These are phyloP conservation scores for Phytophthora pinifolia DNA, from an alignment of 352 stramenopile species.

Conservation along the genomic window DNA sequence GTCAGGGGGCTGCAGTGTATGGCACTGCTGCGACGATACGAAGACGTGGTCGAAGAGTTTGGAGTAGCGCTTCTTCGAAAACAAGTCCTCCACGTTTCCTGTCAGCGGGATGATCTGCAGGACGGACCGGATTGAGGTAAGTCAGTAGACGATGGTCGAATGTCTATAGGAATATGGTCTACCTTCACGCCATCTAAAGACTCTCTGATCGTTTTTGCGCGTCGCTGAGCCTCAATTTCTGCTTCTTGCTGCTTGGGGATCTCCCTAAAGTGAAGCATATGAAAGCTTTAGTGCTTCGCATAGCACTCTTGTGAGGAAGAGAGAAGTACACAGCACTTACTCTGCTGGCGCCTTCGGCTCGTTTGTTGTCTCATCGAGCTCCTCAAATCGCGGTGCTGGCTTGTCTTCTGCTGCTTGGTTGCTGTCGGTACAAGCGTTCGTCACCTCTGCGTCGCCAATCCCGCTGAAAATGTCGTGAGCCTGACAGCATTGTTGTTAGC, in stretches of 20 bases:
- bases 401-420: slow-evolving; percentile 13
- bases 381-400: slow-evolving; percentile 24
- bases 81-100: slow-evolving; percentile 58
- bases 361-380: slow-evolving; percentile 26
- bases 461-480: slow-evolving; percentile 87
- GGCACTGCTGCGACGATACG: slow-evolving; percentile 61
- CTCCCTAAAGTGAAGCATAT: slow-evolving; percentile 19
- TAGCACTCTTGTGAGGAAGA: too few species aligned
- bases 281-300: background rate
- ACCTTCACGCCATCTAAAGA: slow-evolving; percentile 70
- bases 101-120: slow-evolving; percentile 66
- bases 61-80: slow-evolving; percentile 62
- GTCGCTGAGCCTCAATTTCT: slow-evolving; percentile 35
- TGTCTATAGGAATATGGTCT: background rate
- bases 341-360: slow-evolving; percentile 21
- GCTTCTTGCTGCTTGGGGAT: slow-evolving; percentile 27
- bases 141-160: background rate
- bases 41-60: slow-evolving; percentile 67
- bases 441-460: slow-evolving; percentile 57
- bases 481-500: slow-evolving; percentile 14
- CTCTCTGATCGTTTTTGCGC: slow-evolving; percentile 44
- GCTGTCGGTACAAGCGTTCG: background rate
- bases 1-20: slow-evolving; percentile 41
- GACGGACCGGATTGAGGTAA: background rate
- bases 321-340: slow-evolving; percentile 3